These are phyloP conservation scores for Piper longum DNA, from an alignment of 164 flowering plant species.

Conservation along the genomic window DNA sequence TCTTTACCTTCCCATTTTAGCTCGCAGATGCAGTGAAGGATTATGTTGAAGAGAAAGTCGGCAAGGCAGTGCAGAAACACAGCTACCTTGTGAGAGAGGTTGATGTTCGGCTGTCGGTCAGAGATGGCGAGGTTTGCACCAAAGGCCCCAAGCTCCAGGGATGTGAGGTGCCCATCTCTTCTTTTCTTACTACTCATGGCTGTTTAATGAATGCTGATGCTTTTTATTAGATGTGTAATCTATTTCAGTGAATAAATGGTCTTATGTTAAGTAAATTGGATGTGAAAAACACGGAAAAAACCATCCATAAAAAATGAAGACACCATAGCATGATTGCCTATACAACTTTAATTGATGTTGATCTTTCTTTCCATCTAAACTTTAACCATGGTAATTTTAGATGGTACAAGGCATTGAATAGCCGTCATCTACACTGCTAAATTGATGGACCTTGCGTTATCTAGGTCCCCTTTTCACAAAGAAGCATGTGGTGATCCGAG, in stretches of 20 bases:
- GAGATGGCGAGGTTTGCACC: slow-evolving; percentile 69
- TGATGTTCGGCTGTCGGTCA: slow-evolving; percentile 65
- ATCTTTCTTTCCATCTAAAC: no score
- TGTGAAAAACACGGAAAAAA: no score
- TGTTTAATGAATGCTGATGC: no score
- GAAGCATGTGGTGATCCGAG: slow-evolving; percentile 82
- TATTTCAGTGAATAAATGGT: no score
- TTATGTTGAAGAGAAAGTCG: slow-evolving; percentile 82
- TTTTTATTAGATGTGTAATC: no score
- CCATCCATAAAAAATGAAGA: no score
- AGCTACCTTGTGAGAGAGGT: slow-evolving; percentile 77
- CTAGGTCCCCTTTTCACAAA: slow-evolving; percentile 76
- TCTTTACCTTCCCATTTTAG: slow-evolving; percentile 15
- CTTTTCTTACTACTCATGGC: neutral
- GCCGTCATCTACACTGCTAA: no score
- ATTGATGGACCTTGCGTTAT: neutral
- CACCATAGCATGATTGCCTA: no score
- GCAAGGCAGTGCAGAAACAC: slow-evolving; percentile 81
- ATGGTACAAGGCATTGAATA: no score
- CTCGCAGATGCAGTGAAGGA: slow-evolving; percentile 41
- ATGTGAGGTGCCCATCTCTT: slow-evolving; percentile 46
- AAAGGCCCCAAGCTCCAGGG: slow-evolving; percentile 67
- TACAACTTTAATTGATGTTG: no score
- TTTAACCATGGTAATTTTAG: no score
- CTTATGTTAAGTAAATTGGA: no score